Evolutionary conservation across 108 stramenopile species (phyloP).

Genomic region (Parmales sp.): DNA sequence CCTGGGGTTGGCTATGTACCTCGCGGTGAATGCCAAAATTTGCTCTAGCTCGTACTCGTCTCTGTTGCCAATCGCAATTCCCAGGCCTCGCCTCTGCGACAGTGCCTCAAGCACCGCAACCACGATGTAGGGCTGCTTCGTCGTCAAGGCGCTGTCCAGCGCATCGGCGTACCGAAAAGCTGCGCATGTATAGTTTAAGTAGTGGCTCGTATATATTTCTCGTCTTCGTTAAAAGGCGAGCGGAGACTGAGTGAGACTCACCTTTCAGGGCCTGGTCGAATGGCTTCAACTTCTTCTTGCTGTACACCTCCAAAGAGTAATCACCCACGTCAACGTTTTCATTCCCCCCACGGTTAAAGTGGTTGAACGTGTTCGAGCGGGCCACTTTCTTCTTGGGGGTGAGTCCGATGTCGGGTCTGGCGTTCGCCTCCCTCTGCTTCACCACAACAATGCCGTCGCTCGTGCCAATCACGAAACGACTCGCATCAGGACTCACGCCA

Average conservation of each 20-base stretch:
- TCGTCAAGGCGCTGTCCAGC: constrained; percentile 60
- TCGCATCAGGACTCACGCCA: constrained; percentile 35
- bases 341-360: constrained; percentile 63
- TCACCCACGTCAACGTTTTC: constrained; percentile 51
- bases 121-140: constrained; percentile 54
- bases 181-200: constrained; percentile 55
- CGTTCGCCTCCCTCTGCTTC: constrained; percentile 37
- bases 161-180: constrained; percentile 84
- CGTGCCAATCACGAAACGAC: constrained; percentile 61
- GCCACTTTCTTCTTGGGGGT: neutral
- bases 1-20: constrained; percentile 58
- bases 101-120: constrained; percentile 75
- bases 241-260: too few species aligned
- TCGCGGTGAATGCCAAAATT: constrained; percentile 62
- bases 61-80: constrained; percentile 61
- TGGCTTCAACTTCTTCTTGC: constrained; percentile 50
- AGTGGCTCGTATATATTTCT: too few species aligned
- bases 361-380: constrained; percentile 67
- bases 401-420: constrained; percentile 4
- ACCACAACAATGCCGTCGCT: constrained; percentile 49
- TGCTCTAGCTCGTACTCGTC: constrained; percentile 77
- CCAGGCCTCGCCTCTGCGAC: constrained; percentile 63
- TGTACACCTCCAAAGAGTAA: constrained; percentile 39
- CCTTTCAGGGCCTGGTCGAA: too few species aligned
- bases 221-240: too few species aligned